These are phyloP conservation scores for Pseudogymnoascus pannorum DNA, from an alignment of 2,329 filamentous ascomycete species.

Conservation along the genomic window DNA sequence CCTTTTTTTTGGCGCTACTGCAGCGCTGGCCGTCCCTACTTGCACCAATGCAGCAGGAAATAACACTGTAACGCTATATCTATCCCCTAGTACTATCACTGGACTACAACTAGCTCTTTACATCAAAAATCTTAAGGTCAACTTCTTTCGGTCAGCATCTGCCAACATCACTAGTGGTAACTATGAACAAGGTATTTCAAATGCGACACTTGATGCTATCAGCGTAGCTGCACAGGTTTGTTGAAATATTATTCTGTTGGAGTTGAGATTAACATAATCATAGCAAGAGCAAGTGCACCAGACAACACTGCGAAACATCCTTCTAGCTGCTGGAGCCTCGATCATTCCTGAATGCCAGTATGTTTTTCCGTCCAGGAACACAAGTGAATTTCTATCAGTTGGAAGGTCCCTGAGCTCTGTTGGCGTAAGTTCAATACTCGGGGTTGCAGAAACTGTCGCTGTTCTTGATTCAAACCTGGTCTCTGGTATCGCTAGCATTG, in stretches of 20 bases:
- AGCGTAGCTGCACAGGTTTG: slow-evolving; percentile 13
- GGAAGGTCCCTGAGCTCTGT: slow-evolving; percentile 12
- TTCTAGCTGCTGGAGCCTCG: slow-evolving; percentile 10
- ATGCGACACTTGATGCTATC: slow-evolving; percentile 13
- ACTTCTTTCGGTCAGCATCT: slow-evolving; percentile 10
- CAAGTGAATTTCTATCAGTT: slow-evolving; percentile 14
- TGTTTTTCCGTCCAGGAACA: slow-evolving; percentile 13
- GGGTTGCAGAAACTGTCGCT: slow-evolving; percentile 11
- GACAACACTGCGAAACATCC: slow-evolving; percentile 12
- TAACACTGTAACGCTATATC: slow-evolving; percentile 7
- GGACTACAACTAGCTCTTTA: slow-evolving; percentile 12
- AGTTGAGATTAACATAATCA: slow-evolving; percentile 9
- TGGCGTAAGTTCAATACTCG: slow-evolving; percentile 10
- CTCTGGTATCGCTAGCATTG: slow-evolving; percentile 10
- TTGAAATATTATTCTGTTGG: neutral
- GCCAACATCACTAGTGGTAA: slow-evolving; percentile 13
- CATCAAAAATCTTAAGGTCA: slow-evolving; percentile 15
- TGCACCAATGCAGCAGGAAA: slow-evolving; percentile 12
- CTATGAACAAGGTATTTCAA: slow-evolving; percentile 10
- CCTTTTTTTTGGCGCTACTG: neutral
- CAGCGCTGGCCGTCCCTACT: slow-evolving; percentile 8
- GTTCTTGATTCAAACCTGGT: slow-evolving; percentile 8
- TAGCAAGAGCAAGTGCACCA: slow-evolving; percentile 16
- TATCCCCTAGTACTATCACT: slow-evolving; percentile 11
- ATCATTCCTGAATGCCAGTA: slow-evolving; percentile 12